These are phyloP conservation scores for Mycena rosella DNA, from an alignment of 768 basidiomycete genomes.

Conservation along the genomic window DNA sequence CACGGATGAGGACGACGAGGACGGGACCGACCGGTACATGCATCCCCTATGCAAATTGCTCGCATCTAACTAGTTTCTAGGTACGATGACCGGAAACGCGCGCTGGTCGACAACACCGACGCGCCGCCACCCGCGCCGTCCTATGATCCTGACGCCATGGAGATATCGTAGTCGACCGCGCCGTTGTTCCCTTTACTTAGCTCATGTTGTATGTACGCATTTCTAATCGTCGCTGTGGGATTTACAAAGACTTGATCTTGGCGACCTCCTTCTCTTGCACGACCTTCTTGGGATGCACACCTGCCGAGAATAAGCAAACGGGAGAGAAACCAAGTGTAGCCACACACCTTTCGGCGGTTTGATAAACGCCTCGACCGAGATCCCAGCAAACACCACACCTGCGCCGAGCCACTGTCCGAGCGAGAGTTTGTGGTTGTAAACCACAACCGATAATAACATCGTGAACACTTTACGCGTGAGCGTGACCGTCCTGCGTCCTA, in stretches of 20 bases:
- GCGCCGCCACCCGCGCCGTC: constrained; percentile 14
- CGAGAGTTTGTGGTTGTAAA: constrained; percentile 90
- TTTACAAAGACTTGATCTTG: constrained; percentile 81
- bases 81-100: constrained; percentile 63
- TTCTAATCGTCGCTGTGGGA: constrained; percentile 19
- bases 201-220: constrained; percentile 35
- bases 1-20: constrained; percentile 80
- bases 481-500: constrained; percentile 81
- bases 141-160: constrained; percentile 63
- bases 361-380: constrained; percentile 92
- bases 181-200: constrained; percentile 34
- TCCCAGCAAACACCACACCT: constrained; percentile 93
- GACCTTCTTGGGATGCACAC: constrained; percentile 84
- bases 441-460: constrained; percentile 94
- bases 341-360: constrained; percentile 86
- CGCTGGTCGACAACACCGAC: constrained; percentile 52
- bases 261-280: constrained; percentile 88
- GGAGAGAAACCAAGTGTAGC: constrained; percentile 29
- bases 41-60: neutral
- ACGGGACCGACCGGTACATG: constrained; percentile 50
- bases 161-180: constrained; percentile 51
- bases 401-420: constrained; percentile 95
- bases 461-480: constrained; percentile 97
- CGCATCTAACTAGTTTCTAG: constrained; percentile 40
- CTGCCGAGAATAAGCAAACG: constrained; percentile 51